phyloP scores from a whole-genome alignment of 768 basidiomycete species.

The Suillus lakei region DNA sequence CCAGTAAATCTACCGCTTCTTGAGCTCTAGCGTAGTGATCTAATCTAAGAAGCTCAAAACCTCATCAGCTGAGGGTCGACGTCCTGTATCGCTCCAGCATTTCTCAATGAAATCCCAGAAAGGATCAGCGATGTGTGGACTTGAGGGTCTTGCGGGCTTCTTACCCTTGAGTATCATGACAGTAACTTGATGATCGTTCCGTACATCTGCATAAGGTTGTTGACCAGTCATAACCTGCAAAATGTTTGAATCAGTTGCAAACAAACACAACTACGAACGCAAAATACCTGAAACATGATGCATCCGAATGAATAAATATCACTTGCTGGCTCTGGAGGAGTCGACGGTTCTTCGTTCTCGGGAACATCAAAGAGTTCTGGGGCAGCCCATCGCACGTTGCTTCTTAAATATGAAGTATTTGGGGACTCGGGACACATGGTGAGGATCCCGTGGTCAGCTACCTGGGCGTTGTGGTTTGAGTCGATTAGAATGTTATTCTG shows the following conservation, averaged over 20 bases:
- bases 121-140: slow-evolving; percentile 20
- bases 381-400: slow-evolving; percentile 46
- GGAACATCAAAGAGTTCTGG: slow-evolving; percentile 38
- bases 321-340: neutral
- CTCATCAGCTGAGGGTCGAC: slow-evolving; percentile 18
- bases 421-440: slow-evolving; percentile 10
- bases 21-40: too few relatives aligned
- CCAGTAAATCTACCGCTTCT: too few relatives aligned
- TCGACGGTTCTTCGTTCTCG: slow-evolving; percentile 6
- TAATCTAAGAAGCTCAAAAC: slow-evolving; percentile 18
- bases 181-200: slow-evolving; percentile 25
- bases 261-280: neutral
- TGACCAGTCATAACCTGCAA: slow-evolving; percentile 26
- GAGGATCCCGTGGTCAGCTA: slow-evolving; percentile 42
- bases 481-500: slow-evolving; percentile 43
- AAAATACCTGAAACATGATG: slow-evolving; percentile 27
- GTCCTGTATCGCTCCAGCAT: slow-evolving; percentile 24
- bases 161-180: slow-evolving; percentile 20
- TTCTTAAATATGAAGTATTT: neutral
- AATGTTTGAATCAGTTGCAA: neutral
- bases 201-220: slow-evolving; percentile 27
- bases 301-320: slow-evolving; percentile 25
- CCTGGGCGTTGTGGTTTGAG: slow-evolving; percentile 31
- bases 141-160: slow-evolving; percentile 15
- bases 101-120: slow-evolving; percentile 26